phyloP scores from a whole-genome alignment of 352 stramenopile species.

The Globisporangium irregulare region DNA sequence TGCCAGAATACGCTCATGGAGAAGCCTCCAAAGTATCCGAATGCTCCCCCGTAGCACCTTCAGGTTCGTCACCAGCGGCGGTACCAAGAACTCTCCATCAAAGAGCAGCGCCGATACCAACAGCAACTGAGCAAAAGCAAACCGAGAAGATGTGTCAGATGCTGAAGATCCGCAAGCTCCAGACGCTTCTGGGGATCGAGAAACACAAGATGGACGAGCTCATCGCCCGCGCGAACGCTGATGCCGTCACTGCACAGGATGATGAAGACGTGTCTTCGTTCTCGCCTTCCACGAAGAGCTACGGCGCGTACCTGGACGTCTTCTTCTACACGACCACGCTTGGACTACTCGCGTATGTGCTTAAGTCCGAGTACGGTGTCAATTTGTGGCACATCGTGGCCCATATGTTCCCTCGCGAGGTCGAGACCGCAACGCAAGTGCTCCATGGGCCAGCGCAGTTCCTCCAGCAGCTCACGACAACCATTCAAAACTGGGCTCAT shows the following conservation, averaged over 20 bases:
- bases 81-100: background rate
- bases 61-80: background rate
- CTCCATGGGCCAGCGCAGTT: conserved; percentile 16
- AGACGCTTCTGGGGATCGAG: conserved; percentile 52
- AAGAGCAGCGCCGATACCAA: background rate
- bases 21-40: background rate
- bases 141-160: conserved; percentile 34
- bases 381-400: conserved; percentile 38
- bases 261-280: background rate
- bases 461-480: conserved; percentile 1
- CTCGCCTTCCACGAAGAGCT: conserved; percentile 18
- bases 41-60: background rate
- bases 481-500: background rate
- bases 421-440: conserved; percentile 36
- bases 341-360: conserved; percentile 35
- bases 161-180: conserved; percentile 51
- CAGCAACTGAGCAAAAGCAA: conserved; percentile 13
- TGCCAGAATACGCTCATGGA: background rate
- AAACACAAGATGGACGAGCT: conserved; percentile 40
- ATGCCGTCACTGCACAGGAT: conserved; percentile 20
- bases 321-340: conserved; percentile 39
- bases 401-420: conserved; percentile 47
- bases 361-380: conserved; percentile 57
- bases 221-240: conserved; percentile 32
- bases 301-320: conserved; percentile 41